Evolutionary conservation across 2,329 filamentous ascomycete genomes (phyloP).

Genomic region (Epichloe gansuensis): DNA sequence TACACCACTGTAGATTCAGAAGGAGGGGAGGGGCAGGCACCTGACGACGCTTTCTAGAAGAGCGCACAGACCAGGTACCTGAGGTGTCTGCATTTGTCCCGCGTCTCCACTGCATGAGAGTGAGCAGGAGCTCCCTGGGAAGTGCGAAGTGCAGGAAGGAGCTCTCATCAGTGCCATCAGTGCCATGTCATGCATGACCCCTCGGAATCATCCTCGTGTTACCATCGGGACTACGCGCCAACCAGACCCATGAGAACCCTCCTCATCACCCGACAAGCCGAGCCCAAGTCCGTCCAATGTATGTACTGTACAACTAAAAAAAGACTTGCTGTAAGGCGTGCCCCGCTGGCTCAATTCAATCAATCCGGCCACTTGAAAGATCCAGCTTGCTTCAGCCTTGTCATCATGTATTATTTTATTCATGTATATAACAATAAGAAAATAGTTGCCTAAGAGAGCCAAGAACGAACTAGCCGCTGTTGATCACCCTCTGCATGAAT

Average conservation of each 20-base stretch:
- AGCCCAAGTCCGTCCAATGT: too few relatives aligned
- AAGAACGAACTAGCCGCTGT: neutral
- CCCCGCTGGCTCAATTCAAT: too few relatives aligned
- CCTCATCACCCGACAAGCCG: too few relatives aligned
- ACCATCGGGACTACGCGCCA: neutral
- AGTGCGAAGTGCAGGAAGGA: neutral
- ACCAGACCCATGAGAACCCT: neutral
- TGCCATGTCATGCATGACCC: neutral
- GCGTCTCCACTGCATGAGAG: neutral
- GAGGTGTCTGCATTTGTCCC: conserved; percentile 4
- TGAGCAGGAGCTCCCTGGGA: neutral
- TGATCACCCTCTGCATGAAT: neutral
- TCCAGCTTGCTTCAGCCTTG: too few relatives aligned
- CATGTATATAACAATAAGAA: too few relatives aligned
- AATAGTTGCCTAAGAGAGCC: too few relatives aligned
- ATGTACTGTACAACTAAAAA: too few relatives aligned
- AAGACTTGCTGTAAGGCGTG: too few relatives aligned
- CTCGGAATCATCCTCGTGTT: neutral
- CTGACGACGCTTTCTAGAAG: conserved; percentile 17
- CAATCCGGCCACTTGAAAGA: too few relatives aligned
- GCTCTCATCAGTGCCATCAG: neutral
- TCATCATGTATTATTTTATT: too few relatives aligned
- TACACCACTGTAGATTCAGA: neutral
- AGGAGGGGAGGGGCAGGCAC: conserved; percentile 1
- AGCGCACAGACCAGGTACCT: conserved; percentile 10